A percentile compares a stretch with the other conserved stretches of the same genome.
phyloP scores from a whole-genome alignment of 495 filamentous ascomycete species.

The Hyaloscypha hepaticicola region DNA sequence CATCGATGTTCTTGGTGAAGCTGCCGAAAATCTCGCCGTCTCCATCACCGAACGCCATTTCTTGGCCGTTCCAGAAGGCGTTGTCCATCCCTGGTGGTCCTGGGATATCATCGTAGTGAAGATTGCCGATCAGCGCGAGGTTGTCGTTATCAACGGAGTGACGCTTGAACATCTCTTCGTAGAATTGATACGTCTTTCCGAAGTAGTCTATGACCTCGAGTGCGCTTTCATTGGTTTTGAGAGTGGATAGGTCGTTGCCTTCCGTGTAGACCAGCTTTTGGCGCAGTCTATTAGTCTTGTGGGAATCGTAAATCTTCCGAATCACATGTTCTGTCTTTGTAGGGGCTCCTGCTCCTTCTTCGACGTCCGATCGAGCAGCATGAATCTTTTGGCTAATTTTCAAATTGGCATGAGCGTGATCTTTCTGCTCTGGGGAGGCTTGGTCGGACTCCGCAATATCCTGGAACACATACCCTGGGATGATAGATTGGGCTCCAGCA shows the following conservation, averaged over 20 bases:
- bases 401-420: neutral
- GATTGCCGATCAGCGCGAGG: neutral
- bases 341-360: neutral
- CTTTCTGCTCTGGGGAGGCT: neutral
- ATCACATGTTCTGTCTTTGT: neutral
- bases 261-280: neutral
- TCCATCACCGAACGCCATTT: constrained; percentile 15
- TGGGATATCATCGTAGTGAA: constrained; percentile 9
- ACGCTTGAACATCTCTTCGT: constrained; percentile 5
- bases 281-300: neutral
- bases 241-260: neutral
- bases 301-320: neutral
- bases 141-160: constrained; percentile 15
- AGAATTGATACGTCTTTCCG: constrained; percentile 9
- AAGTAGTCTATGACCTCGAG: constrained; percentile 2
- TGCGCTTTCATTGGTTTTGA: neutral
- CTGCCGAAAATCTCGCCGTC: constrained; percentile 6
- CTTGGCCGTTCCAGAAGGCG: constrained; percentile 9
- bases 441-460: neutral
- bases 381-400: neutral
- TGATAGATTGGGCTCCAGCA: neutral
- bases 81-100: constrained; percentile 8
- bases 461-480: neutral
- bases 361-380: neutral
- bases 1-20: constrained; percentile 39